A percentile compares a stretch with the other conserved stretches of the same genome.
phyloP scores from a whole-genome alignment of 2,329 filamentous ascomycete genomes.

The Coleophoma eucalyptorum region DNA sequence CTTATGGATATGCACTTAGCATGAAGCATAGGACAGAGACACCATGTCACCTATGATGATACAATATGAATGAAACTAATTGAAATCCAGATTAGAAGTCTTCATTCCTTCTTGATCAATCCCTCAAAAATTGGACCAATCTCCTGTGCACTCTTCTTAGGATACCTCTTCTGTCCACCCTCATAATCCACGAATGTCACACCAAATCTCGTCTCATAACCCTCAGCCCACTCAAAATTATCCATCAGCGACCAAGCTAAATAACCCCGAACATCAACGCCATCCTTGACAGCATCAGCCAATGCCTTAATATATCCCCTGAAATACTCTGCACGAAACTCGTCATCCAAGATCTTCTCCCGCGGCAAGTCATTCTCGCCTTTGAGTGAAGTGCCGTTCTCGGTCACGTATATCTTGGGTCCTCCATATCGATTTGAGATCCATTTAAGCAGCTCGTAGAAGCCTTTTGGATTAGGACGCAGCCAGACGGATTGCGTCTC shows the following conservation, averaged over 20 bases:
- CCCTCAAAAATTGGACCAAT: conserved; percentile 68
- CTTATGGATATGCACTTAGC: background rate
- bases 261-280: conserved; percentile 76
- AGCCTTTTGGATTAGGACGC: conserved; percentile 69
- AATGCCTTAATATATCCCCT: conserved; percentile 72
- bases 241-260: conserved; percentile 88
- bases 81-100: no score
- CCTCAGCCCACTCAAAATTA: conserved; percentile 58
- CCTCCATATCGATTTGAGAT: conserved; percentile 71
- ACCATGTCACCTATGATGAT: no score
- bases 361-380: conserved; percentile 73
- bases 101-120: conserved; percentile 58
- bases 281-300: conserved; percentile 69
- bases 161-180: conserved; percentile 72
- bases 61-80: no score
- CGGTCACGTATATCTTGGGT: conserved; percentile 81
- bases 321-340: conserved; percentile 80
- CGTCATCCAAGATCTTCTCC: conserved; percentile 72
- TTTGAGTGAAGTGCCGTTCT: conserved; percentile 83
- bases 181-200: conserved; percentile 81
- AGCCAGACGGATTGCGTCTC: conserved; percentile 84
- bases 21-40: background rate
- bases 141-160: conserved; percentile 78
- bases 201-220: conserved; percentile 82
- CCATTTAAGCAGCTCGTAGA: conserved; percentile 75